A percentile compares a stretch with the other conserved stretches of the same genome.
These are phyloP conservation scores for Nakaseomyces sp. DNA, from an alignment of 1,139 yeast genomes.

Conservation along the genomic window DNA sequence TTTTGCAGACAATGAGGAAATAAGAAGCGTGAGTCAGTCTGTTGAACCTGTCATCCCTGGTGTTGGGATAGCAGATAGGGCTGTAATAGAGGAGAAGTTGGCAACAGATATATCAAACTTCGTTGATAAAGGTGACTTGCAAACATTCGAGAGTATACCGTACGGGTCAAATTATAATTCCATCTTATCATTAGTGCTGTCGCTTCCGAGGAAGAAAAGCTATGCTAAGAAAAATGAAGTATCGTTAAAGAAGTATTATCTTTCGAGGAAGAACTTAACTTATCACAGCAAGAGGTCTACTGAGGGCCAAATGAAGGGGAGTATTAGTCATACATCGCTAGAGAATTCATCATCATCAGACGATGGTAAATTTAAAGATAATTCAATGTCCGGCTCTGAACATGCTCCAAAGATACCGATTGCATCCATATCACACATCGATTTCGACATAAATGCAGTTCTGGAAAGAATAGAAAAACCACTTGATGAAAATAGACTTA, in stretches of 20 bases:
- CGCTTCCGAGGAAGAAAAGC: background rate
- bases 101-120: background rate
- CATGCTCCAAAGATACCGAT: background rate
- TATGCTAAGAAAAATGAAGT: slow-evolving; percentile 13
- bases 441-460: background rate
- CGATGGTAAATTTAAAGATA: background rate
- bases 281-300: background rate
- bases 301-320: background rate
- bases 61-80: background rate
- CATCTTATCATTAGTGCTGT: background rate
- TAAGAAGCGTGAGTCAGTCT: background rate
- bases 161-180: slow-evolving; percentile 3
- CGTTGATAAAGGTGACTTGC: background rate
- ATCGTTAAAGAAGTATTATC: slow-evolving; percentile 18
- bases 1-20: background rate
- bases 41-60: background rate
- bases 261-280: slow-evolving; percentile 7
- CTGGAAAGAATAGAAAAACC: slow-evolving; percentile 4
- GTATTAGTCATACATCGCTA: background rate
- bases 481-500: background rate
- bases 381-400: background rate
- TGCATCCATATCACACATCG: slow-evolving; percentile 1
- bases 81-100: background rate
- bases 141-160: background rate
- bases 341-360: background rate